These are phyloP conservation scores for Tolypocladium ophioglossoides DNA, from an alignment of 2,329 filamentous ascomycete genomes.

Conservation along the genomic window DNA sequence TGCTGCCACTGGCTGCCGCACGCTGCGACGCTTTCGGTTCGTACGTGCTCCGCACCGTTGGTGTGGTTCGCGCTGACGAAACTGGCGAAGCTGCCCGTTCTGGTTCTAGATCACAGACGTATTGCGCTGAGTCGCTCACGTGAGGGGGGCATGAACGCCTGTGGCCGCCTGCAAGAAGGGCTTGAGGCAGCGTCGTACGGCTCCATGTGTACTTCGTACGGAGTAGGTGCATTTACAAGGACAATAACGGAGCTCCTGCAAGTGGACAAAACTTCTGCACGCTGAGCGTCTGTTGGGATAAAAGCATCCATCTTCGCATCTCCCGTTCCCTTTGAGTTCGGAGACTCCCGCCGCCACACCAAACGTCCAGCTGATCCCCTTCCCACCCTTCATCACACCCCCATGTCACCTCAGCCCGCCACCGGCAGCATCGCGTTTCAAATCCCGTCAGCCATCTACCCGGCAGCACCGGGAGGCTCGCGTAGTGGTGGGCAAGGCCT, in stretches of 20 bases:
- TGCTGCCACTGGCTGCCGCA: background rate
- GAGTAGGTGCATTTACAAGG: background rate
- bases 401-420: background rate
- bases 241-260: background rate
- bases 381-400: background rate
- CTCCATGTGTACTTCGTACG: no score
- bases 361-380: background rate
- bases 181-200: background rate
- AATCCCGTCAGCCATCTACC: background rate
- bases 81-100: background rate
- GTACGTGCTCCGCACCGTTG: no score
- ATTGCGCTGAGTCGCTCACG: background rate
- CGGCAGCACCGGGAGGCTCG: background rate
- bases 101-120: background rate
- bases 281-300: background rate
- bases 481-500: no score
- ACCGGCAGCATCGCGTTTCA: background rate
- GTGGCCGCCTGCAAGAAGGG: background rate
- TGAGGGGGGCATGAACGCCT: background rate
- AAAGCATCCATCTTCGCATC: no score
- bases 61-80: background rate
- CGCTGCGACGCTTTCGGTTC: background rate
- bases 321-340: background rate
- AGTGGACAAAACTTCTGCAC: no score
- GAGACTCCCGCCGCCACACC: background rate